Percentiles rank a stretch among this genome's conserved stretches.
These are phyloP conservation scores for Cystofilobasidium bisporidii DNA, from an alignment of 768 basidiomycete species.

Conservation along the genomic window DNA sequence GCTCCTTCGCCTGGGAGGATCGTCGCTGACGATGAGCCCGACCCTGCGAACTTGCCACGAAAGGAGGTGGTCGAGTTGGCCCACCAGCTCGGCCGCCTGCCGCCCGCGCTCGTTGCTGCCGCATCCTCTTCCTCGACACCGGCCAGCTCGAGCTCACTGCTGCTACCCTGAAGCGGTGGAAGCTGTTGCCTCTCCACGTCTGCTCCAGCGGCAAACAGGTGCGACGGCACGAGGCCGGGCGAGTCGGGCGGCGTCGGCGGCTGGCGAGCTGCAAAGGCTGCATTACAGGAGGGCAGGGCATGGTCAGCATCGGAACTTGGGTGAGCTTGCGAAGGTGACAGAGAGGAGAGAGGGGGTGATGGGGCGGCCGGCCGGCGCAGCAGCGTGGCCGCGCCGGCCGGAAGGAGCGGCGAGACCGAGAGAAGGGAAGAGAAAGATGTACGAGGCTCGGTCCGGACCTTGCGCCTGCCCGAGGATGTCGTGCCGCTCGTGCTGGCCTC, in stretches of 20 bases:
- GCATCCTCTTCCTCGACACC: background rate
- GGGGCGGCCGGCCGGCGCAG: background rate
- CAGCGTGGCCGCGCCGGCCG: background rate
- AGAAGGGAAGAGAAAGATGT: background rate
- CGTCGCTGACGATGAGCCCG: background rate
- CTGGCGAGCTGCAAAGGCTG: background rate
- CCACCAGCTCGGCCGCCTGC: background rate
- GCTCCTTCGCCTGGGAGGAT: background rate
- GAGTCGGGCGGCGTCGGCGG: conserved; percentile 4
- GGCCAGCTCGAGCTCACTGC: background rate
- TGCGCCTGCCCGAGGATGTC: background rate
- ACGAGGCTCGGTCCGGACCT: conserved; percentile 7
- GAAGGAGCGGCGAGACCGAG: background rate
- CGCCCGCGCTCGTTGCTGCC: background rate
- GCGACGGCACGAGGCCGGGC: background rate
- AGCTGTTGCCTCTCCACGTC: too few relatives aligned
- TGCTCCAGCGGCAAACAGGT: background rate
- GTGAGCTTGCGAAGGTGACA: background rate
- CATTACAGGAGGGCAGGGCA: too few relatives aligned
- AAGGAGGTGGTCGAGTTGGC: background rate
- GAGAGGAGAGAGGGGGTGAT: background rate
- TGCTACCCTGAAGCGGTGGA: too few relatives aligned
- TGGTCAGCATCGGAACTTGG: background rate
- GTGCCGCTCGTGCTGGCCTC: background rate
- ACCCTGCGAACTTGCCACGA: background rate